Evolutionary conservation across 306 rosid genomes (phyloP).

Genomic region (Quercus berberidifolia): DNA sequence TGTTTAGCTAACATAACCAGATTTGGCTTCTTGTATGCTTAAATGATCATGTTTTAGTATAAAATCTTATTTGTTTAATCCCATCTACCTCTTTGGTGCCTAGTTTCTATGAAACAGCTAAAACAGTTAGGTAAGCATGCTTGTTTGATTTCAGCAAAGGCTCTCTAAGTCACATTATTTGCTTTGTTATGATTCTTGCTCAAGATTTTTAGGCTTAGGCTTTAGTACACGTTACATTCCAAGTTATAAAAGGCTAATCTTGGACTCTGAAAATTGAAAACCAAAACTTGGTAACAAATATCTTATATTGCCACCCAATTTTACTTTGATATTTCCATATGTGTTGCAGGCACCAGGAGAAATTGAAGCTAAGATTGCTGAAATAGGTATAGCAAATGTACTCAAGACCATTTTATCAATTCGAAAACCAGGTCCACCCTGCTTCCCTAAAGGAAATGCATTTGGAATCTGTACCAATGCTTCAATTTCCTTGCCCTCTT

Average conservation of each 20-base stretch:
- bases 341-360: slow-evolving; percentile 15
- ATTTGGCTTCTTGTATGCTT: background rate
- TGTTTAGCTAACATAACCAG: background rate
- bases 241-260: too few relatives aligned
- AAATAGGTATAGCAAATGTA: slow-evolving; percentile 7
- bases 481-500: slow-evolving; percentile 28
- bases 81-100: too few relatives aligned
- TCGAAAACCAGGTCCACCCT: slow-evolving; percentile 30
- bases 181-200: too few relatives aligned
- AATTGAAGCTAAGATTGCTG: slow-evolving; percentile 26
- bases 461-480: slow-evolving; percentile 14
- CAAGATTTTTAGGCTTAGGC: too few relatives aligned
- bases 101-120: too few relatives aligned
- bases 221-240: too few relatives aligned
- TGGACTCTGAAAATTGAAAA: too few relatives aligned
- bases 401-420: slow-evolving; percentile 25
- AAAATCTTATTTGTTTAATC: background rate
- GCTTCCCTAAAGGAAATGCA: slow-evolving; percentile 25
- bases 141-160: too few relatives aligned
- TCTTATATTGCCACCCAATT: too few relatives aligned
- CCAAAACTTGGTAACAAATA: too few relatives aligned
- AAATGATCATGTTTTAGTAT: background rate
- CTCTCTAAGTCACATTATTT: too few relatives aligned
- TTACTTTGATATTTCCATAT: background rate
- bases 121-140: too few relatives aligned